Evolutionary conservation across 169 alveolate species (phyloP).

Genomic region (Cryptosporidium sp.): DNA sequence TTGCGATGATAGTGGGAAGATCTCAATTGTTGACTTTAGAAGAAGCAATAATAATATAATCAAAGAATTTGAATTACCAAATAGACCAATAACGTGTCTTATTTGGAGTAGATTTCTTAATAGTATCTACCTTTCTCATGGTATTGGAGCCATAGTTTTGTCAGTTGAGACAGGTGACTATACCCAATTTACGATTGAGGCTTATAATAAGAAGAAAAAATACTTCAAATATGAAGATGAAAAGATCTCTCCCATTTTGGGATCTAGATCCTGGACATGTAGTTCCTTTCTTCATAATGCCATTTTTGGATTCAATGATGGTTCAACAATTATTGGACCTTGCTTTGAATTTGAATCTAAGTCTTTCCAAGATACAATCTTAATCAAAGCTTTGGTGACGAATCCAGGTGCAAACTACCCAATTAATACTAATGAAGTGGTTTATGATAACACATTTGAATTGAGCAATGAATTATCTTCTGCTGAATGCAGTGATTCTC

Average conservation of each 20-base stretch:
- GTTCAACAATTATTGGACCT: conserved; percentile 69
- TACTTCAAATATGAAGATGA: conserved; percentile 12
- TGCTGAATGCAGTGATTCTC: neutral
- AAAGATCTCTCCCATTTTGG: conserved; percentile 29
- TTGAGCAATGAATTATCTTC: neutral
- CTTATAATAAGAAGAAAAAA: conserved; percentile 41
- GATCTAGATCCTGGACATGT: conserved; percentile 73
- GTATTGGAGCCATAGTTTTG: conserved; percentile 61
- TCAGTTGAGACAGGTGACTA: conserved; percentile 58
- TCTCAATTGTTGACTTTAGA: conserved; percentile 56
- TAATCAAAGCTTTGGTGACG: conserved; percentile 33
- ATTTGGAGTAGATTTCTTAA: conserved; percentile 58
- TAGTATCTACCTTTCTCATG: conserved; percentile 47
- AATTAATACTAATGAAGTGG: neutral
- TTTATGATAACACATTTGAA: neutral
- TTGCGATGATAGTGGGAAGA: conserved; percentile 30
- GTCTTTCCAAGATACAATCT: conserved; percentile 60
- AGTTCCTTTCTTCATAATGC: conserved; percentile 53
- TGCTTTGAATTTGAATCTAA: conserved; percentile 71
- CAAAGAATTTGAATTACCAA: conserved; percentile 54
- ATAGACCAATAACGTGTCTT: conserved; percentile 62
- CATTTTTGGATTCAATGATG: conserved; percentile 70
- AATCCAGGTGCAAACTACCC: neutral
- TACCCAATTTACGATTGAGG: conserved; percentile 64
- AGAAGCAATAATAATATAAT: conserved; percentile 31